Base-by-base conservation (phyloP, 306 rosid species). In the Acacia confusa region DNA sequence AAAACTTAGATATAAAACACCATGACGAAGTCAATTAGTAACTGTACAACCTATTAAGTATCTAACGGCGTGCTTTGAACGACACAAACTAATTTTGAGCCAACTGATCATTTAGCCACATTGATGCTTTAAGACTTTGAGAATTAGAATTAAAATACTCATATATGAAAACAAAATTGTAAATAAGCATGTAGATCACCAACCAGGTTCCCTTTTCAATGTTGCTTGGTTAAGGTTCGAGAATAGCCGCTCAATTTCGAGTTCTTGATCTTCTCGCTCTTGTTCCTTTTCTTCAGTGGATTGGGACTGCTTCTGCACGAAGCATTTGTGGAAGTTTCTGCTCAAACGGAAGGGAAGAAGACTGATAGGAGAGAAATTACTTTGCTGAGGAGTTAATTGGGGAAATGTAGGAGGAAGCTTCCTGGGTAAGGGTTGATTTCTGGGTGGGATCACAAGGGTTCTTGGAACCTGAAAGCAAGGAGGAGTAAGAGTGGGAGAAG, bases 171-270 rank as follows among this genome's bases (percentile, higher is more conserved):
- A 68, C 16, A 10, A n/a, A 68, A 20, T 4, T 68, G 3, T 9
- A 38, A 68, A 19, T 68, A 28, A 22, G 20, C 6, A 14, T 73
- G 55, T 12, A 78, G 67, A 55, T 41, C 17, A 79, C 80, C 14
- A 77, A 91, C 97, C 96, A n/a, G 98, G 88, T 64, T 94, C 97
- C 82, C 98, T 89, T 79, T 89, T 84, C 79, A 90, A 77, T 20
- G 98, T 89, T 57, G 84, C 88, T 88, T 86, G 91, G 82, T 90
- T 88, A 78, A 93, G 90, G 74, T 89, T 93, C 68, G 97, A 93
- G 82, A 90, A 93, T 58, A 91, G 85, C 78, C 89, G 67, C 86
- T 91, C 92, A 34, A 91, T 76, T 58, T 85, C 84, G 19, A 77
- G 74, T 22, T 74, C 40, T 77, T 73, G 17, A 43, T 78, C 78